Conservation (phyloP, 768 basidiomycete genomes). For the Boletus subparvulus region DNA sequence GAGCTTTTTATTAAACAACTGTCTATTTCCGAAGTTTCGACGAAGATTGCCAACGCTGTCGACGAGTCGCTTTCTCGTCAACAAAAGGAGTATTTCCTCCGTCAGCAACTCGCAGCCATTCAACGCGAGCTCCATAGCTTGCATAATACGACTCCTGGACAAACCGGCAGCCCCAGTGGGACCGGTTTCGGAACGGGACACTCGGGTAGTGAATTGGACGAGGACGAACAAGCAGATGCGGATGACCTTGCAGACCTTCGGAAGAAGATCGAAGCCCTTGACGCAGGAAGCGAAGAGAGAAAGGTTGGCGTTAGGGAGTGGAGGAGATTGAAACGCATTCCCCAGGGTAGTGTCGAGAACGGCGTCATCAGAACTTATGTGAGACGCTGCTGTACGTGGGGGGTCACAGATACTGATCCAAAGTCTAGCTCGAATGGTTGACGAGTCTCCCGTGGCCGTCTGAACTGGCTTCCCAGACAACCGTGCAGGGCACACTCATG, state of each 20-base stretch:
- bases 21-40: slow-evolving; percentile 77
- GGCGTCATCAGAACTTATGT: slow-evolving; percentile 86
- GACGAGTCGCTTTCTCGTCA: slow-evolving; percentile 85
- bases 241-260: slow-evolving; percentile 76
- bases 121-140: slow-evolving; percentile 70
- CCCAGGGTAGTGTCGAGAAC: slow-evolving; percentile 85
- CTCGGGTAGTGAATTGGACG: slow-evolving; percentile 56
- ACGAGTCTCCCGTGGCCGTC: slow-evolving; percentile 83
- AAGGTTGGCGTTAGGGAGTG: slow-evolving; percentile 83
- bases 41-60: slow-evolving; percentile 77
- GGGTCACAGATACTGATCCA: slow-evolving; percentile 6
- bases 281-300: slow-evolving; percentile 71
- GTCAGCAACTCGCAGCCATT: slow-evolving; percentile 80
- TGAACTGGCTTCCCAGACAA: slow-evolving; percentile 19
- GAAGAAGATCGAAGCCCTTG: slow-evolving; percentile 72
- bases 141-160: slow-evolving; percentile 35
- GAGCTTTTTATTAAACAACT: slow-evolving; percentile 72
- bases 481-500: slow-evolving; percentile 39
- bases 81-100: slow-evolving; percentile 84
- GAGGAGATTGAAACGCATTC: slow-evolving; percentile 82
- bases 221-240: slow-evolving; percentile 77
- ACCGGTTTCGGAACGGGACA: slow-evolving; percentile 28
- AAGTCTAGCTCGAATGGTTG: slow-evolving; percentile 75
- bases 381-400: slow-evolving; percentile 26
- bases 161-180: slow-evolving; percentile 7